Base-by-base conservation (phyloP, 768 basidiomycete species). In the Amanita rimosa region DNA sequence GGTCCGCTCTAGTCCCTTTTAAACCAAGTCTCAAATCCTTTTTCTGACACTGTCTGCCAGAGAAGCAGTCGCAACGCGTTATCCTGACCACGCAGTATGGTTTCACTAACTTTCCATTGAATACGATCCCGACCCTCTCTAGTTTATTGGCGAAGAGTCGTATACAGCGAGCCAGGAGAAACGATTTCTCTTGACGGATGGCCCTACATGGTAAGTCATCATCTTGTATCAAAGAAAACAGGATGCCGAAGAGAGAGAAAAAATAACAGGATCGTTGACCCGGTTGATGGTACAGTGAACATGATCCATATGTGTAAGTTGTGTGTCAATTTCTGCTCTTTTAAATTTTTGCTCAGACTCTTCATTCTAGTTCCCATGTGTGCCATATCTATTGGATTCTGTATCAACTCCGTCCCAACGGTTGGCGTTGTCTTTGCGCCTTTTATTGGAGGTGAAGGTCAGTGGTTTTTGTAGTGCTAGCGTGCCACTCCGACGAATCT, bases 111-210 rank as follows among this genome's bases (percentile, higher is more conserved):
- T 56, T 10, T 26, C 6, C 26, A 2, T 13, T 17, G 13, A n/a
- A 16, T 21, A 14, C 21, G 14, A 3, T 31, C n/a, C 21, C 44
- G n/a, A 40, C 24, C 14, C 31, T 9, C 16, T 4, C 6, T 39
- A 60, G 58, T 60, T 58, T 43, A 58, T 60, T 22, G 59, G 59
- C 11, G 59, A 60, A 38, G 59, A 60, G 50, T 60, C 57, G 13
- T 60, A 60, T 51, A 49, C 57, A 19, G 58, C 55, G 33, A 57
- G 59, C 27, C 47, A 60, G 36, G 59, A 60, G 55, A 58, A 55
- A 44, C 51, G 52, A 4, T 60, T 58, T 38, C 51, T 60, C 7
- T 49, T 60, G 9, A 54, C 46, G 34, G 54, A 58, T 35, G 57
- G 53, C 0, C 59, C 59, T 6, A 60, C 59, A 2, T 60, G 55